Evolutionary conservation across 23 red algal genomes (phyloP), one percentile per base, ranked within the genome.

Genomic region (Cyanidiococcus yangmingshanensis): DNA sequence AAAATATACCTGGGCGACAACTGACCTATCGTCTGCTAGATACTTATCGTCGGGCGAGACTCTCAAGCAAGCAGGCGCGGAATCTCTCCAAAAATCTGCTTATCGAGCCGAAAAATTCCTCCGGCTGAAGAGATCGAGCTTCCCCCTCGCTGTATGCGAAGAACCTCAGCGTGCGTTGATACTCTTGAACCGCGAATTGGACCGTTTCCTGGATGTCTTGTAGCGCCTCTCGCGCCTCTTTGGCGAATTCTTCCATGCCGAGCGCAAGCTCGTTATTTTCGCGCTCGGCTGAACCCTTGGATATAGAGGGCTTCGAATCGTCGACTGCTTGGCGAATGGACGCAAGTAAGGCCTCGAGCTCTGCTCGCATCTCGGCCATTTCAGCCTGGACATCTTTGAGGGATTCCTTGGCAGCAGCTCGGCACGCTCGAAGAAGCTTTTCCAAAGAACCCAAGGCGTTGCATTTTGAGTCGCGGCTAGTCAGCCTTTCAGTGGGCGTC

Each of bases 61-160:
- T 7, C 45, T 21, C 45, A 54, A 7, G 12, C 12, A 54, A 21
- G 45, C 45, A 54, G 21, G 7, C 21, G 7, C 45, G 63, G 7
- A 71, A 35, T 29, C 63, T 25, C 21, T 71, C 63, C n/a, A 71
- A 29, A 35, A 71, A 71, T 7, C 63, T 12, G 27, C n/a, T 71
- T 12, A 71, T 12, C 63, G 63, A 7, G 7, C 63, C 63, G 27
- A 71, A 71, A 29, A 71, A 71, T 71, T 71, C 63, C 63, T 71
- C 63, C 21, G n/a, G 21, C 27, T 25, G 32, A 7, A 71, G 7
- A 7, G 63, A 71, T 30, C 7, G 32, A 7, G 63, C 63, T 29
- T 71, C 63, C 27, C 16, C 63, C 3, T 7, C 7, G 63, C 63
- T 71, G 63, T 71, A 71, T 27, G 16, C 63, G 16, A 71, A 29